These are phyloP conservation scores for Beauveria pseudobassiana DNA, from an alignment of 2,329 filamentous ascomycete species.

Conservation along the genomic window DNA sequence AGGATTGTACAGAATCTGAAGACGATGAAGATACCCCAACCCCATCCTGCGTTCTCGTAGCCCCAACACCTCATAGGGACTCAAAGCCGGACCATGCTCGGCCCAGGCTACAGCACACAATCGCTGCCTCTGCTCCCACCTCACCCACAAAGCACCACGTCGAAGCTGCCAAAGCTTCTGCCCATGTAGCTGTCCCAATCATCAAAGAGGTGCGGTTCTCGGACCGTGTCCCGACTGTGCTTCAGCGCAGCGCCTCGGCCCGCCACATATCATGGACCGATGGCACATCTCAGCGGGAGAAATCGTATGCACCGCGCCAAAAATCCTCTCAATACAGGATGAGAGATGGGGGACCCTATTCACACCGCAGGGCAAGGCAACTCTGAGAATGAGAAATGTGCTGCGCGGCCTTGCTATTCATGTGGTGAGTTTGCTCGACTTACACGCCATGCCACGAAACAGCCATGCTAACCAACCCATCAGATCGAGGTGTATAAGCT, in stretches of 20 bases:
- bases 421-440: slow-evolving; percentile 46
- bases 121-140: background rate
- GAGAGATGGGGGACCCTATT: slow-evolving; percentile 73
- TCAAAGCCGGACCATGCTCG: background rate
- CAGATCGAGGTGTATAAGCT: slow-evolving; percentile 27
- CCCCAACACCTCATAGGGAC: background rate
- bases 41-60: background rate
- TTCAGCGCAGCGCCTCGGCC: background rate
- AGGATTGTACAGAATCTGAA: slow-evolving; percentile 5
- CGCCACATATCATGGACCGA: background rate
- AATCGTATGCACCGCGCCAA: background rate
- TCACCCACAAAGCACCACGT: background rate
- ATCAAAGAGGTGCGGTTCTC: slow-evolving; percentile 10
- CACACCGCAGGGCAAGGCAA: slow-evolving; percentile 58
- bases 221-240: background rate
- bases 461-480: background rate
- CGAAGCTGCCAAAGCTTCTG: background rate
- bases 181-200: background rate
- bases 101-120: background rate
- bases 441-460: too few relatives aligned
- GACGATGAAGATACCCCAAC: background rate
- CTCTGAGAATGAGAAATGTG: slow-evolving; percentile 60
- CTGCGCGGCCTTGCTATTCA: slow-evolving; percentile 66
- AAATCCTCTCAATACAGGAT: slow-evolving; percentile 43
- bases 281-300: background rate